Conservation (phyloP, 106 monocot genomes). For the Acorus calamus region DNA sequence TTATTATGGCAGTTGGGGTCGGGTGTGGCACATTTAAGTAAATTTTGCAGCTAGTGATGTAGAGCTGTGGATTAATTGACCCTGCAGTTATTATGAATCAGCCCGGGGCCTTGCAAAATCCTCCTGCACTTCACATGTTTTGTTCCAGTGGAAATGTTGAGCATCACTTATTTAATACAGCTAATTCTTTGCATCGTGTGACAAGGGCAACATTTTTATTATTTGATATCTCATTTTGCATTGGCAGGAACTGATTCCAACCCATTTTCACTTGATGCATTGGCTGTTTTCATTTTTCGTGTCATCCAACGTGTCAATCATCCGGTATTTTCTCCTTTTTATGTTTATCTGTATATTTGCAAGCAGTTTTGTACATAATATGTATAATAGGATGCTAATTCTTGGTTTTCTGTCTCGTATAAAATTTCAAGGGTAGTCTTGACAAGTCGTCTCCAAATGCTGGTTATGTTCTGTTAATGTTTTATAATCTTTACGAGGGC, state of each 20-base stretch:
- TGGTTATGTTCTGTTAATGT: slow-evolving; percentile 96
- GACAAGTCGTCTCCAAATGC: slow-evolving; percentile 82
- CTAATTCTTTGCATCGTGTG: too few relatives aligned
- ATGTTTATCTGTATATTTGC: neutral
- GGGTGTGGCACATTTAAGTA: too few relatives aligned
- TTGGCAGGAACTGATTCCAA: slow-evolving; percentile 76
- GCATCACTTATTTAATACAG: too few relatives aligned
- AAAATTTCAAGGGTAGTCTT: slow-evolving; percentile 63
- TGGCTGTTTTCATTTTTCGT: slow-evolving; percentile 92
- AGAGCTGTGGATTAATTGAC: too few relatives aligned
- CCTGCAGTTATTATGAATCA: too few relatives aligned
- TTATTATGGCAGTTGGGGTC: too few relatives aligned
- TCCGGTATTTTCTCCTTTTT: slow-evolving; percentile 40
- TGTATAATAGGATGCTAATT: neutral
- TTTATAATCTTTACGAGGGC: slow-evolving; percentile 92
- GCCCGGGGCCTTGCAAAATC: too few relatives aligned
- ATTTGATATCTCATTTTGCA: neutral
- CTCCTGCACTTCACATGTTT: too few relatives aligned
- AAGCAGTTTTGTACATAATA: too few relatives aligned
- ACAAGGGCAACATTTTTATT: too few relatives aligned
- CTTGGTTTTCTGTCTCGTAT: neutral
- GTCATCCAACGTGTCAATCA: slow-evolving; percentile 92
- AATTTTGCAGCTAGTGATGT: too few relatives aligned
- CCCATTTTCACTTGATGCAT: slow-evolving; percentile 95
- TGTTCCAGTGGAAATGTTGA: too few relatives aligned